Conservation (phyloP, 2,329 filamentous ascomycete species). For the Alternaria sp. region DNA sequence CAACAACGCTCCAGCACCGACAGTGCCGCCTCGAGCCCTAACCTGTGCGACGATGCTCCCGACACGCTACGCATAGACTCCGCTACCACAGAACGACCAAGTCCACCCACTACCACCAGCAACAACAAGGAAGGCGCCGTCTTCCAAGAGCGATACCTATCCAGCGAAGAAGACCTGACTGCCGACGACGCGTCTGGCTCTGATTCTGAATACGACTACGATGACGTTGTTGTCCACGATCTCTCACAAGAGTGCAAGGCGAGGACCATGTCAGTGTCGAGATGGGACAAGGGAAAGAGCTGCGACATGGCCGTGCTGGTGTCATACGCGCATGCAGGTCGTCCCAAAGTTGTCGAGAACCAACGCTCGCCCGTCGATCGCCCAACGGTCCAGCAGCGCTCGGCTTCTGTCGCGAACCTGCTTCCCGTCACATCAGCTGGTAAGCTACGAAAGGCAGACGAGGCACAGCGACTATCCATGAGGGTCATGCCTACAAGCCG, state of each 20-base stretch:
- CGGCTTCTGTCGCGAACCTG: constrained; percentile 47
- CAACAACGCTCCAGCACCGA: constrained; percentile 37
- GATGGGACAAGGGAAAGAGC: constrained; percentile 46
- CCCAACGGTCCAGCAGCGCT: constrained; percentile 36
- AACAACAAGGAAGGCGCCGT: constrained; percentile 34
- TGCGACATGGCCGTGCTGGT: constrained; percentile 50
- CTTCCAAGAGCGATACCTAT: constrained; percentile 51
- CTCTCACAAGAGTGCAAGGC: constrained; percentile 38
- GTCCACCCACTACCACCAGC: constrained; percentile 13
- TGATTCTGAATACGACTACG: constrained; percentile 43
- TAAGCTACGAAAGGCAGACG: constrained; percentile 40
- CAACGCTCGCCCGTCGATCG: constrained; percentile 29
- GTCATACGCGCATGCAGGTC: constrained; percentile 49
- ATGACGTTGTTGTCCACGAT: constrained; percentile 44
- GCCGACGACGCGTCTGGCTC: constrained; percentile 44
- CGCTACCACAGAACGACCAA: constrained; percentile 25
- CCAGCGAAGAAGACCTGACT: constrained; percentile 51
- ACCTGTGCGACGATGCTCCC: constrained; percentile 45
- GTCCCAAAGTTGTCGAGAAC: constrained; percentile 51
- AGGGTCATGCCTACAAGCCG: constrained; percentile 26
- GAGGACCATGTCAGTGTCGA: constrained; percentile 44
- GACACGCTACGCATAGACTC: constrained; percentile 48
- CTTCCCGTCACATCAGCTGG: constrained; percentile 37
- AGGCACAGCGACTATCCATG: constrained; percentile 39
- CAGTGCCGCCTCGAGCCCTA: constrained; percentile 48